Evolutionary conservation across 1,139 yeast genomes (phyloP).

Genomic region (Saccharomyces pastorianus): DNA sequence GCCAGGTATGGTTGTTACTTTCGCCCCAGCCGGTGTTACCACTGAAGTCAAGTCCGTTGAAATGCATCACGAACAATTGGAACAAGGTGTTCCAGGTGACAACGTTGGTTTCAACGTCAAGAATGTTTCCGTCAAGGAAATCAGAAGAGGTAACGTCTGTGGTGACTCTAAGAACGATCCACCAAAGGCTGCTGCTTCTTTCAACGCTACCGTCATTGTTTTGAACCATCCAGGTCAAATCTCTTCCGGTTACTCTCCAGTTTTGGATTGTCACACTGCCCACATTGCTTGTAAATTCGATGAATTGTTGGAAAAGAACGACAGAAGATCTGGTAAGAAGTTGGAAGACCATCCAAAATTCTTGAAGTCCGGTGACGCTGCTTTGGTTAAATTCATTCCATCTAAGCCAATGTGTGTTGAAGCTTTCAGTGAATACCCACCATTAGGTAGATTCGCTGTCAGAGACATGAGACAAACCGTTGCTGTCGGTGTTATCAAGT

Average conservation of each 20-base stretch:
- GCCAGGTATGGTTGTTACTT: slow-evolving; percentile 86
- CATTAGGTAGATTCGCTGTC: slow-evolving; percentile 98
- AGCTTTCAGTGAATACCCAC: slow-evolving; percentile 96
- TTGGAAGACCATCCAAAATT: slow-evolving; percentile 76
- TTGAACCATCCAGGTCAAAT: slow-evolving; percentile 93
- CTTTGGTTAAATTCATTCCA: slow-evolving; percentile 84
- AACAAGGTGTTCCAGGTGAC: slow-evolving; percentile 89
- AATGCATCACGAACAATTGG: slow-evolving; percentile 87
- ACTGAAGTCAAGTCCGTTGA: slow-evolving; percentile 91
- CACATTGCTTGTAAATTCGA: slow-evolving; percentile 91
- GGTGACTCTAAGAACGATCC: slow-evolving; percentile 96
- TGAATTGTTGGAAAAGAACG: slow-evolving; percentile 77
- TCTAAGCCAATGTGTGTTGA: slow-evolving; percentile 97
- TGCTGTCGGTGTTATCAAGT: slow-evolving; percentile 99
- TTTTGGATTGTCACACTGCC: slow-evolving; percentile 72
- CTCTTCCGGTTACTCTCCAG: slow-evolving; percentile 90
- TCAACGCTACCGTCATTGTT: slow-evolving; percentile 85
- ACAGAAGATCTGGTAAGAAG: slow-evolving; percentile 89
- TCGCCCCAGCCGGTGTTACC: slow-evolving; percentile 89
- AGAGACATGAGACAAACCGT: slow-evolving; percentile 99
- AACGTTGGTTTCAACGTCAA: slow-evolving; percentile 91
- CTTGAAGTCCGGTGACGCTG: slow-evolving; percentile 92
- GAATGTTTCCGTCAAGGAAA: slow-evolving; percentile 90
- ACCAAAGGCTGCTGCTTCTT: slow-evolving; percentile 73
- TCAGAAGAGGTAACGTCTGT: slow-evolving; percentile 91